phyloP scores from a whole-genome alignment of 805 yeast species.

The Saturnispora ahearnii region DNA sequence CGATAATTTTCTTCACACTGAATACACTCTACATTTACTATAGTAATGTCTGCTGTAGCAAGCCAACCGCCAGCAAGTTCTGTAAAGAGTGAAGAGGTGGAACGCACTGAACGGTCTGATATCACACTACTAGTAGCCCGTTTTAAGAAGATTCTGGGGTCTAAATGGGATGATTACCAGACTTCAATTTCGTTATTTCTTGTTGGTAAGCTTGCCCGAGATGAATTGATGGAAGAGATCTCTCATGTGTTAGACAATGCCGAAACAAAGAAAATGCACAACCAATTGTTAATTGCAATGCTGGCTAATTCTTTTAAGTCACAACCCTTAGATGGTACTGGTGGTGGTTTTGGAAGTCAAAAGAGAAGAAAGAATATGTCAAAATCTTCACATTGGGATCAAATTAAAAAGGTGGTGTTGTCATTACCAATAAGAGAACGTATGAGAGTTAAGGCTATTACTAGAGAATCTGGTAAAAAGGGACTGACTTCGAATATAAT shows the following conservation, averaged over 20 bases:
- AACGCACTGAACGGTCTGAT: constrained; percentile 25
- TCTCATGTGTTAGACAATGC: constrained; percentile 41
- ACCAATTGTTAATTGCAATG: constrained; percentile 70
- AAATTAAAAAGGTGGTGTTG: constrained; percentile 77
- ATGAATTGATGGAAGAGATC: constrained; percentile 57
- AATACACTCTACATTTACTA: background rate
- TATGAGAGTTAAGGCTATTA: constrained; percentile 71
- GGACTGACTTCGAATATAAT: constrained; percentile 63
- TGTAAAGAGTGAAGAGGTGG: background rate
- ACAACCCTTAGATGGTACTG: constrained; percentile 49
- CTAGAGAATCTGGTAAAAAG: constrained; percentile 73
- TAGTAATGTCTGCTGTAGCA: background rate
- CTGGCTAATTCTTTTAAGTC: constrained; percentile 78
- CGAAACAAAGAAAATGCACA: constrained; percentile 57
- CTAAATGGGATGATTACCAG: constrained; percentile 81
- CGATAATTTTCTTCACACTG: background rate
- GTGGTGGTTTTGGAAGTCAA: constrained; percentile 39
- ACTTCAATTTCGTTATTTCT: constrained; percentile 67
- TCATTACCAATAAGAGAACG: constrained; percentile 79
- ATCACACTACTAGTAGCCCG: constrained; percentile 61
- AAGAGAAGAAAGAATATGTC: constrained; percentile 40
- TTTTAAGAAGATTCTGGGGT: constrained; percentile 64
- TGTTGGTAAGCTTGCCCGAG: constrained; percentile 68
- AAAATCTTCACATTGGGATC: constrained; percentile 65
- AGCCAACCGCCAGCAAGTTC: background rate